Evolutionary conservation across 345 rosid species (phyloP), one percentile per base, ranked within the genome.

Genomic region (Leavenworthia alabamica): DNA sequence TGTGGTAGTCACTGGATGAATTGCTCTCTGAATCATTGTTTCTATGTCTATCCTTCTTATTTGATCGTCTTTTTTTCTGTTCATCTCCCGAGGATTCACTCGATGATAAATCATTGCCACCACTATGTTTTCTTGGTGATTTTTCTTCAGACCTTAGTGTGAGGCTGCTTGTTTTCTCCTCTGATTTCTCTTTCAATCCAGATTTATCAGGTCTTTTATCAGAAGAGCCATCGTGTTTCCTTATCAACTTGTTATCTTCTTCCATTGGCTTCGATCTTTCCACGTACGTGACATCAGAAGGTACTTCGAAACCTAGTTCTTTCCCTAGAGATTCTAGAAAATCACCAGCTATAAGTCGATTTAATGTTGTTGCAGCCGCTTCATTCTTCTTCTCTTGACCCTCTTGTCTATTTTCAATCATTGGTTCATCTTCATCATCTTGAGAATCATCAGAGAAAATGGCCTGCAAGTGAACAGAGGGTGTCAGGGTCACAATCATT

Each of bases 251-350:
- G 8, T 12, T 43, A 5, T 51, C 79, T 68, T 42, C 52, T 56
- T 70, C 63, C 52, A 45, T 33, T 33, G 58, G 70, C 70, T 59
- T 67, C 13, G 55, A 77, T 61, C 37, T 75, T 13, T 44, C 71
- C 4, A 76, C 12, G 61, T 73, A 58, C 4, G 84, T 78, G 26
- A 57, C 43, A 59, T 89, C 92, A 58, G 87, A 79, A 29, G 97
- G 97, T 70, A 93, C 99, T 74, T 87, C 97, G 16, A 93, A 68
- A 10, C 99, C 99, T 35, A 93, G 81, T 78, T 93, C 99, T 78
- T 87, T 93, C 47, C 99, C 99, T 55, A 89, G 66, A 7, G 97
- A 85, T 76, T 93, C 96, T 52, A 93, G 64, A 50, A 89, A 93
- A 61, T 93, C 99, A 47, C 97, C 92, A 11, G 99, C 97, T 56